phyloP scores from a whole-genome alignment of 2,329 filamentous ascomycete species.

The Pseudogymnoascus sp. region DNA sequence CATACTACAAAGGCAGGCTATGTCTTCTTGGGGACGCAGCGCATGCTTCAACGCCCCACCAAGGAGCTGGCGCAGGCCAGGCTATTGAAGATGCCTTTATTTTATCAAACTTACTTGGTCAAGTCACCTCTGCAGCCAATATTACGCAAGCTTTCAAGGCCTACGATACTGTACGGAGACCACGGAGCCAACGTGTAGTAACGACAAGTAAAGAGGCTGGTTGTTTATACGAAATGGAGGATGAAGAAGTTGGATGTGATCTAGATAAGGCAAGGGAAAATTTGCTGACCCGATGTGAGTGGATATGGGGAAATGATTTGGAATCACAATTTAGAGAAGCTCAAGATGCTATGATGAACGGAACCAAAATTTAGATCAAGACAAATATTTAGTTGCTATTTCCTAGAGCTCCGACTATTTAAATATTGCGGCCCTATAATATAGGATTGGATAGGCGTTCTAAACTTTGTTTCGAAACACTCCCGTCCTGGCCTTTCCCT shows the following conservation, averaged over 20 bases:
- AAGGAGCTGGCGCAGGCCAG: constrained; percentile 50
- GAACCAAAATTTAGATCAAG: background rate
- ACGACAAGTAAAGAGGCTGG: constrained; percentile 23
- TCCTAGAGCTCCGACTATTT: background rate
- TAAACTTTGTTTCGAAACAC: too few relatives aligned
- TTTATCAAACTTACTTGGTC: constrained; percentile 38
- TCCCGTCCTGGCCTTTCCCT: too few relatives aligned
- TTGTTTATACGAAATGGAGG: constrained; percentile 37
- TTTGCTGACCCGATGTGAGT: constrained; percentile 27
- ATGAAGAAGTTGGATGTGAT: constrained; percentile 31
- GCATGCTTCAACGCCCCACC: constrained; percentile 53
- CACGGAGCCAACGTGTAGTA: constrained; percentile 24
- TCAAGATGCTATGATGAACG: constrained; percentile 26
- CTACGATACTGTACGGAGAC: constrained; percentile 41
- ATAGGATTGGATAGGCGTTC: too few relatives aligned
- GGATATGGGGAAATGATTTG: constrained; percentile 32
- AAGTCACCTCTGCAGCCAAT: constrained; percentile 28
- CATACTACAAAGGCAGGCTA: constrained; percentile 35
- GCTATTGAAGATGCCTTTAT: constrained; percentile 46
- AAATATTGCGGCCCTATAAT: too few relatives aligned
- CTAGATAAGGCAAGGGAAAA: constrained; percentile 30
- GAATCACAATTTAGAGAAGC: constrained; percentile 31
- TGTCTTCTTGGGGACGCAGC: constrained; percentile 54
- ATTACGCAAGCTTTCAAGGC: constrained; percentile 40
- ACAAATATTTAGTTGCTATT: background rate